Base-by-base conservation (phyloP, 495 filamentous ascomycete species). In the Sphaerosporella brunnea region DNA sequence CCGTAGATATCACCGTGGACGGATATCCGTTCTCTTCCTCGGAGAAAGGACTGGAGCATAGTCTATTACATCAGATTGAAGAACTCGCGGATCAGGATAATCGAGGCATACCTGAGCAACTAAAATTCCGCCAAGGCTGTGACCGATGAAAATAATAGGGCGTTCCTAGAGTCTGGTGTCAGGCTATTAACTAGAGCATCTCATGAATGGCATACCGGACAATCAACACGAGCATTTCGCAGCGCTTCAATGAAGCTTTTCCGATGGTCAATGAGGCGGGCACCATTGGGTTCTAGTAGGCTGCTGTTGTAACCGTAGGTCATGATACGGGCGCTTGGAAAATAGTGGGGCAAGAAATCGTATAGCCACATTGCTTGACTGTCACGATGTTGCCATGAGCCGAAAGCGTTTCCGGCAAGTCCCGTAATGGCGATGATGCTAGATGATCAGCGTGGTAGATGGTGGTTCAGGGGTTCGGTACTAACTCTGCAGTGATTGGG, bases 41-140 rank as follows among this genome's bases (percentile, higher is more conserved):
- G n/a, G n/a, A n/a, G n/a, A n/a, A n/a, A n/a, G n/a, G n/a, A n/a
- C n/a, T n/a, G n/a, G 4, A 11, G 4, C 20, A 19, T 23, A 24
- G 23, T 43, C 16, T 24, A 10, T 23, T 26, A 20, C 4, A 43
- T 24, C 2, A 19, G 19, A 38, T 25, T 4, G 24, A 5, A 23
- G 34, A 7, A 45, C 23, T 32, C n/a, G n/a, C n/a, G n/a, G n/a
- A n/a, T n/a, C n/a, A 51, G 11, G 4, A 36, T 23, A 20, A 35
- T 41, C 23, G 8, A 8, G 30, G 30, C n/a, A n/a, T 39, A 65
- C 62, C 49, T 59, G 53, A 36, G 58, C 53, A 8, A 65, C 28
- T 4, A 64, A 56, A 28, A 65, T 53, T 0, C 63, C 51, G 10
- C 63, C 60, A 45, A 64, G 52, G 35, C 63, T 60, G 36, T 63